Evolutionary conservation across 2,329 filamentous ascomycete genomes (phyloP).

Genomic region (Calonectria hawksworthii): DNA sequence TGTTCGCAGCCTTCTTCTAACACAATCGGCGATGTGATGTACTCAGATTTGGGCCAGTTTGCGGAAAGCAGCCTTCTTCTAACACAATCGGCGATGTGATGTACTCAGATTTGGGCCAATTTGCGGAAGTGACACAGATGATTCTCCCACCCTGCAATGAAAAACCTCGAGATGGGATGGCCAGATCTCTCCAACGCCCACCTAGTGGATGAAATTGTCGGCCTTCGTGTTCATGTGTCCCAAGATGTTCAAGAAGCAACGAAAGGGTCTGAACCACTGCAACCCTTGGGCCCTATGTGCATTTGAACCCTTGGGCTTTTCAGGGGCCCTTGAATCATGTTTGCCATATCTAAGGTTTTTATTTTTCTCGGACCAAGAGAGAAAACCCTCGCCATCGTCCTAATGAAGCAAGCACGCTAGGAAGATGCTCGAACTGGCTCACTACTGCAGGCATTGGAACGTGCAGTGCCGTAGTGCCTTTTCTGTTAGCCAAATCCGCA

Average conservation of each 20-base stretch:
- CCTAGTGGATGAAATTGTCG: neutral
- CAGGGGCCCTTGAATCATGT: neutral
- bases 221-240: neutral
- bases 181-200: neutral
- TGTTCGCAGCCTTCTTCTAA: neutral
- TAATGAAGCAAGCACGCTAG: neutral
- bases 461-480: neutral
- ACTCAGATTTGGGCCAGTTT: constrained; percentile 1
- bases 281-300: neutral
- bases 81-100: neutral
- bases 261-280: neutral
- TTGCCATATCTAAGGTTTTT: neutral
- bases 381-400: neutral
- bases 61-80: no score
- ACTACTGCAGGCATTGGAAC: neutral
- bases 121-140: neutral
- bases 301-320: neutral
- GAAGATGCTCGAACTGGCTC: neutral
- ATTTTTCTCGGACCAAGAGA: neutral
- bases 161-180: neutral
- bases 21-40: constrained; percentile 3
- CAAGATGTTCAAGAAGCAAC: neutral
- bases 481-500: no score
- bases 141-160: neutral
- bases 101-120: constrained; percentile 1